Base-by-base conservation (phyloP, 345 rosid species). In the Ceriops tagal region DNA sequence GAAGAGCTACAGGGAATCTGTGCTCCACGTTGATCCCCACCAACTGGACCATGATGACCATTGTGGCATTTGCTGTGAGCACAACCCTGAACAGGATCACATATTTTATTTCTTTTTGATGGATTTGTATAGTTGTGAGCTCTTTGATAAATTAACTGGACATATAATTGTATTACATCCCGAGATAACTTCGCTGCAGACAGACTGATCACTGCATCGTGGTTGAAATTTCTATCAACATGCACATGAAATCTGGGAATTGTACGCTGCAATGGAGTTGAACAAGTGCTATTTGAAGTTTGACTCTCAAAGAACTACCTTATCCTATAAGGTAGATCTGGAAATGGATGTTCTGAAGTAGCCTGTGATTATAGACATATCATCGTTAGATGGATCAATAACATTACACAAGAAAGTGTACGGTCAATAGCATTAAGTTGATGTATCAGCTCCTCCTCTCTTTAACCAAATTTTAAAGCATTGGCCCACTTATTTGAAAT, bases 281-380 rank as follows among this genome's bases (percentile, higher is more conserved):
- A 77, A 69, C 53, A 81, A 75, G 71, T 61, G 59, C 73, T 69
- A 66, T 84, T 76, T 70, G 85, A 84, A 62, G 73, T 64, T 71
- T 82, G 83, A 67, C 84, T 75, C 85, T 80, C 79, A 72, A 95
- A 95, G 73, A 92, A 90, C 66, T 88, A 84, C 85, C 74, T 85
- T 73, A 95, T 70, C 73, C 61, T 79, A 64, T 31, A 58, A 31
- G 99, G 99, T 49, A 95, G 88, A 57, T 65, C 84, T 24, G 58
- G 53, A 75, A 58, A 70, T 68, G 96, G 89, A 74, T 84, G 71
- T 72, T 83, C 89, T 68, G 99, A 95, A 77, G 97, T 92, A 78
- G 97, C 97, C 97, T 95, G 86, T 62, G 37, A 9, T 51, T 28
- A 47, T 27, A 24, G 31, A 69, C 34, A 67, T 56, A 43, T 22